Evolutionary conservation across 1,139 yeast species (phyloP).

Genomic region (Kodamaea anthophila): DNA sequence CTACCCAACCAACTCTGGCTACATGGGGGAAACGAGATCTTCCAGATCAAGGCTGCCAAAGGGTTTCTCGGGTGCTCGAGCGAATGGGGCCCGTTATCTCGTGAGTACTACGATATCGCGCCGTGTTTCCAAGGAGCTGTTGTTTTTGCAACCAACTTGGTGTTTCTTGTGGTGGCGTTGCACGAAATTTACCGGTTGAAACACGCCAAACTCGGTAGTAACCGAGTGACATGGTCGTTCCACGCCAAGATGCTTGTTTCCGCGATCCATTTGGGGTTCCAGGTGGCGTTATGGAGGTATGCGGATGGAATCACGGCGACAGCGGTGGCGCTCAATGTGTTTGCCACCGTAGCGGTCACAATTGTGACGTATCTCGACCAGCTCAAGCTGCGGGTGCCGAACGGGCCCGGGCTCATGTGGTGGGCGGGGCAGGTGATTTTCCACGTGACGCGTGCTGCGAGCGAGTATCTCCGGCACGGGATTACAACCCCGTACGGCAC

Average conservation of each 20-base stretch:
- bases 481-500: conserved; percentile 31
- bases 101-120: conserved; percentile 58
- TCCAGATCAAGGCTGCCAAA: too few species aligned
- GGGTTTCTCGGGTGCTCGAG: conserved; percentile 10
- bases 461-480: conserved; percentile 43
- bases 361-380: conserved; percentile 66
- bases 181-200: conserved; percentile 35
- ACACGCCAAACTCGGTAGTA: conserved; percentile 25
- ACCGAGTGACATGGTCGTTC: conserved; percentile 39
- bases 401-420: conserved; percentile 63
- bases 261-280: conserved; percentile 33
- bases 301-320: conserved; percentile 36
- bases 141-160: conserved; percentile 45
- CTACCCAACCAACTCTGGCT: not conserved
- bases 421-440: conserved; percentile 59
- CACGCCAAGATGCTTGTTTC: conserved; percentile 39
- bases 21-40: too few species aligned
- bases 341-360: conserved; percentile 46
- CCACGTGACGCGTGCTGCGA: conserved; percentile 35
- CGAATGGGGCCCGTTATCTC: conserved; percentile 74
- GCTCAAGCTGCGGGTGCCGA: conserved; percentile 57
- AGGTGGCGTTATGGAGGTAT: conserved; percentile 17
- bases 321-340: conserved; percentile 33
- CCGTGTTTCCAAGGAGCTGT: conserved; percentile 80
- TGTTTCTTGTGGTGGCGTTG: conserved; percentile 51